Conservation (phyloP, 2,329 filamentous ascomycete species). For the Trichoderma citrinoviride region DNA sequence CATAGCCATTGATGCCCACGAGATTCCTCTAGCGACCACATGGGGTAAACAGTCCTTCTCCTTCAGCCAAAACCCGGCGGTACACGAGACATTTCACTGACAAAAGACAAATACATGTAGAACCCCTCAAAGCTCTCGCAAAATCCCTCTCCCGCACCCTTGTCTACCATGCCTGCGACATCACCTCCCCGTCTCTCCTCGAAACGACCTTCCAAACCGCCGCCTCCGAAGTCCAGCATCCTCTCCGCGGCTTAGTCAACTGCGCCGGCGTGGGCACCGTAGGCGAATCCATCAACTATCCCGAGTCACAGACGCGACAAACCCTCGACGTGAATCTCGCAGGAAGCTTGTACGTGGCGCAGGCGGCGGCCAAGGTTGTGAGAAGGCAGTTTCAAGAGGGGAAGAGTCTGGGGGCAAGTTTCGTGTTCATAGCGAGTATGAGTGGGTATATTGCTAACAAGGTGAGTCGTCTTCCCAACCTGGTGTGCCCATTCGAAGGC, state of each 20-base stretch:
- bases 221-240: constrained; percentile 24
- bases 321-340: constrained; percentile 45
- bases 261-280: constrained; percentile 35
- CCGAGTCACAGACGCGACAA: constrained; percentile 26
- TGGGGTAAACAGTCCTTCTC: background rate
- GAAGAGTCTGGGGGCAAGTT: constrained; percentile 38
- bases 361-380: constrained; percentile 47
- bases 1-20: constrained; percentile 15
- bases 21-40: background rate
- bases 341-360: constrained; percentile 48
- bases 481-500: background rate
- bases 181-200: background rate
- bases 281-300: constrained; percentile 30
- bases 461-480: constrained; percentile 32
- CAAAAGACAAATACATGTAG: background rate
- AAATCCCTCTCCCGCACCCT: constrained; percentile 3
- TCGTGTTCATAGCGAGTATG: constrained; percentile 51
- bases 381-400: constrained; percentile 31
- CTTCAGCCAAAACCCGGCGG: too few relatives aligned
- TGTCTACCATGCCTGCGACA: constrained; percentile 11
- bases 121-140: constrained; percentile 9
- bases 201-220: background rate
- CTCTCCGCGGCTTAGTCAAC: constrained; percentile 33
- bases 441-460: constrained; percentile 42
- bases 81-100: too few relatives aligned